phyloP scores from a whole-genome alignment of 345 rosid species.

The Streptanthus diversifolius region DNA sequence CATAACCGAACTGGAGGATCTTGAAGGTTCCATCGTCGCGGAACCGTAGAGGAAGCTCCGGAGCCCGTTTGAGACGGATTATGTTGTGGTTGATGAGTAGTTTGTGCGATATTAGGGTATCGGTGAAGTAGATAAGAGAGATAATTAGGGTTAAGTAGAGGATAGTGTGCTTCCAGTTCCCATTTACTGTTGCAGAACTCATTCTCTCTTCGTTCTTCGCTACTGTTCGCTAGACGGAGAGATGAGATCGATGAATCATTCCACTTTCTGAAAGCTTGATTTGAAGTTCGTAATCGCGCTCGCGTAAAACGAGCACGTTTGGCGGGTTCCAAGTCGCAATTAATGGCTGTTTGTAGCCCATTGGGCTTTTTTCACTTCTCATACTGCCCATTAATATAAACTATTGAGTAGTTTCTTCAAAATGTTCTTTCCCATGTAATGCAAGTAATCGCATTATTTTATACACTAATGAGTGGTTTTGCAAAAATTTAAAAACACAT shows the following conservation, averaged over 20 bases:
- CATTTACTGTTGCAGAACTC: background rate
- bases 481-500: background rate
- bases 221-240: background rate
- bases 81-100: conserved; percentile 40
- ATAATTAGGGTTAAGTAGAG: conserved; percentile 42
- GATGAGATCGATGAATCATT: background rate
- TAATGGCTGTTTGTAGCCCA: background rate
- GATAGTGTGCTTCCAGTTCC: conserved; percentile 41
- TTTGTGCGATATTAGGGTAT: conserved; percentile 40
- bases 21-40: conserved; percentile 85
- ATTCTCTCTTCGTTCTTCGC: conserved; percentile 12
- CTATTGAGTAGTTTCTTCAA: no score
- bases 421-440: no score
- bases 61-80: conserved; percentile 49
- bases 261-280: background rate
- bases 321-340: background rate
- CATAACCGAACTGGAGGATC: conserved; percentile 67
- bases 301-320: background rate
- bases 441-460: no score
- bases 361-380: conserved; percentile 7
- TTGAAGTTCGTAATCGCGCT: background rate
- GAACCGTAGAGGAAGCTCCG: conserved; percentile 73
- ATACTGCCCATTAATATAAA: background rate
- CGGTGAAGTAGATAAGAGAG: conserved; percentile 42
- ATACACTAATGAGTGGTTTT: no score